Conservation (phyloP, 331 rosid species). For the Cydonia oblonga region DNA sequence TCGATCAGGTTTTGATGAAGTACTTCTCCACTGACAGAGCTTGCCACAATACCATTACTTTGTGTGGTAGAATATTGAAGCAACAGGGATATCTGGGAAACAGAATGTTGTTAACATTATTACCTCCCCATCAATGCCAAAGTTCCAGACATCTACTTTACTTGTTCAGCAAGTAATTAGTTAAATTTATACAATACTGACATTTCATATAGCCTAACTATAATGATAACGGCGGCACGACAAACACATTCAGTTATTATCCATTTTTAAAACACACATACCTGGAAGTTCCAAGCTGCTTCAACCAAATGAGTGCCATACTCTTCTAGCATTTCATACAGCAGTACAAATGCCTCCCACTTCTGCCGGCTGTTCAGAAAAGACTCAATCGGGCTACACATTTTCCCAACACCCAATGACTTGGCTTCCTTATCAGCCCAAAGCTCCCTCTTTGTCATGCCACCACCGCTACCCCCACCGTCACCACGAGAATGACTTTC, state of each 20-base stretch:
- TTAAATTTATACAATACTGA: background rate
- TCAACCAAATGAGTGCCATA: slow-evolving; percentile 96
- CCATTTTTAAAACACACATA: slow-evolving; percentile 19
- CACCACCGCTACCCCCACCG: background rate
- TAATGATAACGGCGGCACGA: background rate
- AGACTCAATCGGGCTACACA: slow-evolving; percentile 32
- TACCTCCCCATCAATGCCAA: background rate
- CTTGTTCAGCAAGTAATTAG: background rate
- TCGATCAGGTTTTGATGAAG: slow-evolving; percentile 33
- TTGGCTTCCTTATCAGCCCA: slow-evolving; percentile 88
- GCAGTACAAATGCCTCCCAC: slow-evolving; percentile 81
- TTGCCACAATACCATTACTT: slow-evolving; percentile 14
- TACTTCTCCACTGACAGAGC: slow-evolving; percentile 19
- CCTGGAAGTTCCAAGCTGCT: slow-evolving; percentile 98
- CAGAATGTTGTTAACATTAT: background rate
- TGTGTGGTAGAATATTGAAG: slow-evolving; percentile 48
- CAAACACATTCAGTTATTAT: background rate
- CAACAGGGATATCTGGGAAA: slow-evolving; percentile 57
- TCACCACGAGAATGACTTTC: slow-evolving; percentile 12
- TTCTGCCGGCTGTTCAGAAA: slow-evolving; percentile 40
- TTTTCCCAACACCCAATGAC: slow-evolving; percentile 74
- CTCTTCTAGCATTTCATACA: slow-evolving; percentile 97
- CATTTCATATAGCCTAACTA: background rate
- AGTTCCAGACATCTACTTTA: background rate
- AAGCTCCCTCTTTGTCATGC: slow-evolving; percentile 61